These are phyloP conservation scores for Chenopodium formosanum DNA, from an alignment of 148 eudicot species.

Conservation along the genomic window DNA sequence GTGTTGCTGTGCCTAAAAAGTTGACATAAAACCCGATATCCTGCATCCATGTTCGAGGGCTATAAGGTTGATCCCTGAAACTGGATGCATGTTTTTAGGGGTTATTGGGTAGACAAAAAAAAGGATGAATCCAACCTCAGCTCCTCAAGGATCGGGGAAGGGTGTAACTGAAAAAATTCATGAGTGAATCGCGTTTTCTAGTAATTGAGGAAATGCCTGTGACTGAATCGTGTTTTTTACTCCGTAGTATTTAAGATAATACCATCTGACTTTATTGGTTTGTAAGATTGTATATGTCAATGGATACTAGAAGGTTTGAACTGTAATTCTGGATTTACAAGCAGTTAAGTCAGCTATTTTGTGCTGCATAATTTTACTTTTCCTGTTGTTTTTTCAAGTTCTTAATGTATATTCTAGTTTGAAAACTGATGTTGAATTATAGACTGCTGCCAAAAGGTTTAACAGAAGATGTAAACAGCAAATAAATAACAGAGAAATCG, in stretches of 20 bases:
- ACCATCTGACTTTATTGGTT: background rate
- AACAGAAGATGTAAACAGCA: background rate
- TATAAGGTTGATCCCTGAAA: background rate
- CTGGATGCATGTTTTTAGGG: background rate
- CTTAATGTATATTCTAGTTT: background rate
- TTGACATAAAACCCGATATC: background rate
- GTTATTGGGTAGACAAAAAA: background rate
- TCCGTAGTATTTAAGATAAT: background rate
- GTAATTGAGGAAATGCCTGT: too few relatives aligned
- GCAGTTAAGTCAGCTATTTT: background rate
- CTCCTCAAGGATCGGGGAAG: background rate
- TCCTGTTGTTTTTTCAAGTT: background rate
- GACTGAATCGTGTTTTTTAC: background rate
- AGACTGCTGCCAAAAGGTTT: background rate
- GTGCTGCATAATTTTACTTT: background rate
- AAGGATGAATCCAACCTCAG: background rate
- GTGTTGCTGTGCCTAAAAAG: background rate
- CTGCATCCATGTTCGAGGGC: background rate
- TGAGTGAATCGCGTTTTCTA: background rate
- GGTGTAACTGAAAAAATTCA: background rate
- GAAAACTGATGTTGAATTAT: background rate
- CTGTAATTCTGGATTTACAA: background rate
- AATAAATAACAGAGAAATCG: background rate
- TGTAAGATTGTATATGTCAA: background rate
- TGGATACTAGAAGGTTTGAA: background rate